These are phyloP conservation scores for Claviceps sp. DNA, from an alignment of 2,329 filamentous ascomycete species.

Conservation along the genomic window DNA sequence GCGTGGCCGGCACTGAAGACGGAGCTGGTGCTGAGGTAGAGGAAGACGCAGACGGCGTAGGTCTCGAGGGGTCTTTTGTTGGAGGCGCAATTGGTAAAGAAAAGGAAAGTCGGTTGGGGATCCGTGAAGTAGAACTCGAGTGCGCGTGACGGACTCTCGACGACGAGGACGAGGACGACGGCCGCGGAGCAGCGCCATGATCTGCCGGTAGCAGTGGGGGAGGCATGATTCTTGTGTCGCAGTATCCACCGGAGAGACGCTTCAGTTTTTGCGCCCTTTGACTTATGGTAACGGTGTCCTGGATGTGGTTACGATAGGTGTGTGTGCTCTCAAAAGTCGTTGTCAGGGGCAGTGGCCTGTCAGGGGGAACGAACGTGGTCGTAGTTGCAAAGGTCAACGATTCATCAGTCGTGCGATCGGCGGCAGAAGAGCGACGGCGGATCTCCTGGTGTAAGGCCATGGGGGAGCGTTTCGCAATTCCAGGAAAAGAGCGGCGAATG, in stretches of 20 bases:
- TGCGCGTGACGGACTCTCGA: slow-evolving; percentile 33
- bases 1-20: slow-evolving; percentile 36
- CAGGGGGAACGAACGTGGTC: slow-evolving; percentile 11
- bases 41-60: slow-evolving; percentile 29
- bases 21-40: slow-evolving; percentile 17
- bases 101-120: slow-evolving; percentile 45
- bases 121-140: slow-evolving; percentile 40
- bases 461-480: slow-evolving; percentile 13
- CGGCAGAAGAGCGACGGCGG: slow-evolving; percentile 26
- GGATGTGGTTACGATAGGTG: neutral
- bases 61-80: slow-evolving; percentile 37
- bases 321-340: slow-evolving; percentile 1
- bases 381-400: slow-evolving; percentile 11
- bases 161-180: slow-evolving; percentile 18
- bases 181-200: slow-evolving; percentile 24
- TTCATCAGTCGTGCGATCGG: slow-evolving; percentile 20
- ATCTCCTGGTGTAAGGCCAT: slow-evolving; percentile 26
- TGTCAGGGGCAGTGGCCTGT: slow-evolving; percentile 2
- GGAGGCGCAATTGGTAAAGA: slow-evolving; percentile 48
- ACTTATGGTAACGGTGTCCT: neutral
- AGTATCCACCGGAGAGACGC: neutral
- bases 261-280: neutral
- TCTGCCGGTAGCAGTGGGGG: slow-evolving; percentile 24
- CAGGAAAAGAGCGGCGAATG: slow-evolving; percentile 7
- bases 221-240: slow-evolving; percentile 15